Evolutionary conservation across 208 protist genomes (phyloP), one percentile per base, ranked within the genome.

Genomic region (Acanthamoeba culbertsoni): DNA sequence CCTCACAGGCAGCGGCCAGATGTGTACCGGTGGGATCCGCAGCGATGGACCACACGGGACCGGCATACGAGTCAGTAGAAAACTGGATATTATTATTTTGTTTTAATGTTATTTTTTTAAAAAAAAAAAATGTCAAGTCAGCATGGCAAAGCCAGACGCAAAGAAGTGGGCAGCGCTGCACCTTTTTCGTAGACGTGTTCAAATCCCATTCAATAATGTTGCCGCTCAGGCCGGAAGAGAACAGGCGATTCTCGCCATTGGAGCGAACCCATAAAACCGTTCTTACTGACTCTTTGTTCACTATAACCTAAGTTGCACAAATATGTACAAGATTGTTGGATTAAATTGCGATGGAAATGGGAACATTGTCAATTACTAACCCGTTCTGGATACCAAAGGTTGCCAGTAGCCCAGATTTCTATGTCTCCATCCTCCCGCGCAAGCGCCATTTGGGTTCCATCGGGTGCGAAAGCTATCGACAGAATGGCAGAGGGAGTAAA

Each of bases 151-250:
- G 12, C 18, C 28, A 75, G 4, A 40, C 4, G 16, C 18, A 86
- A 31, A 55, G 31, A 42, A 28, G 48, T n/a, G 77, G 31, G 37
- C 4, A 86, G n/a, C 6, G n/a, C n/a, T n/a, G n/a, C 28, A 86
- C 77, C 77, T 86, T 86, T 26, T 40, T 1, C 4, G 7, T 43
- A 1, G 51, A 35, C 7, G 26, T 86, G 10, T 8, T 63, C 18
- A 86, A 28, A 62, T 86, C 77, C 77, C 77, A 86, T 62, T 86
- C 77, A n/a, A 86, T 2, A 8, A 86, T 62, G 46, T 33, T 86
- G 2, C 77, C 77, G 48, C 46, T 63, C 20, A 86, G 28, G 43
- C 77, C 48, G 33, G 77, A 28, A 26, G 77, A 86, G 77, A 86
- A 86, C 1, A 86, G 51, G 7, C 77, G 77, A 33, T 86, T 46